Percentiles rank a stretch among this genome's conserved stretches.
Evolutionary conservation across 192 early-diverging fungal genomes (phyloP).

Genomic region (Coemansia sp.): DNA sequence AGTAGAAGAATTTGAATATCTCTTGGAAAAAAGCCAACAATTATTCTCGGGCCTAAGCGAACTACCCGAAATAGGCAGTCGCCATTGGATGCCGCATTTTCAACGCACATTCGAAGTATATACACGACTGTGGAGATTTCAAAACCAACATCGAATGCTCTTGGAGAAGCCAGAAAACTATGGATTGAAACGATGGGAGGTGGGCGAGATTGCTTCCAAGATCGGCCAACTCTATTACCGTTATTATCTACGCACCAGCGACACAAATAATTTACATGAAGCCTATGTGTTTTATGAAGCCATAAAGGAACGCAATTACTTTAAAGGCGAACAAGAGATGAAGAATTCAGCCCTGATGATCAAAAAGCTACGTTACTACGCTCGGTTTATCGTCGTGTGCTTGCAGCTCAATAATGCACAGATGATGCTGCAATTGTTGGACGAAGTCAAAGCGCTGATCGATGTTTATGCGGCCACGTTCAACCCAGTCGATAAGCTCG

Average conservation of each 20-base stretch:
- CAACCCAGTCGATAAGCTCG: conserved; percentile 82
- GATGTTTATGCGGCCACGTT: conserved; percentile 86
- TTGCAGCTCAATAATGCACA: conserved; percentile 66
- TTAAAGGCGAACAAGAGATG: conserved; percentile 87
- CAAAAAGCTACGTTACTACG: conserved; percentile 97
- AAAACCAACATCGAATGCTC: conserved; percentile 79
- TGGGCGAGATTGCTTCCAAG: conserved; percentile 97
- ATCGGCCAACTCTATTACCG: conserved; percentile 91
- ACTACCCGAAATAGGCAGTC: conserved; percentile 49
- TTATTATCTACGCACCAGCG: conserved; percentile 86
- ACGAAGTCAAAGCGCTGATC: conserved; percentile 77
- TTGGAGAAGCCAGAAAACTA: conserved; percentile 87
- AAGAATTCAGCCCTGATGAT: conserved; percentile 91
- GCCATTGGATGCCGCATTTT: conserved; percentile 83
- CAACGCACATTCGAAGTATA: conserved; percentile 98
- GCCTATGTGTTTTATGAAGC: conserved; percentile 96
- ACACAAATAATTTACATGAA: conserved; percentile 95
- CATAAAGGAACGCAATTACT: conserved; percentile 90
- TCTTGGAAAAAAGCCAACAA: conserved; percentile 96
- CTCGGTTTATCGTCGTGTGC: conserved; percentile 91
- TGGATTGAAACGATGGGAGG: conserved; percentile 94
- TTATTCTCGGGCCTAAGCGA: conserved; percentile 83
- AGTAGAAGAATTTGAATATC: conserved; percentile 87
- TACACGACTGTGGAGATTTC: conserved; percentile 96
- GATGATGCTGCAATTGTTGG: conserved; percentile 75